Conservation (phyloP, 768 basidiomycete species). For the Leccinum olivaceopallidum region DNA sequence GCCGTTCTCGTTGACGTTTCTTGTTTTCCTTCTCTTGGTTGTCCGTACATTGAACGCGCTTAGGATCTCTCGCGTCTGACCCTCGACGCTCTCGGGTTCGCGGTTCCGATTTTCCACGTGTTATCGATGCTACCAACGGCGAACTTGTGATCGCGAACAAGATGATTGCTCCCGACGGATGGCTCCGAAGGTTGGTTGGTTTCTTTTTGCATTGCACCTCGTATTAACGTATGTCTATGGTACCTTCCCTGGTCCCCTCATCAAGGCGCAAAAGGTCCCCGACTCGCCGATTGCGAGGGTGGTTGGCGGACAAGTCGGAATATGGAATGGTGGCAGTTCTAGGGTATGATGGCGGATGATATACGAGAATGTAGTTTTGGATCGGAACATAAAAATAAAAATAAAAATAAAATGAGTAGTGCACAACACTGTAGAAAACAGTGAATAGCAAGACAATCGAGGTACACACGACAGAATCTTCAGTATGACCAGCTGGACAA, state of each 20-base stretch:
- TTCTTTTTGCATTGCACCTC: neutral
- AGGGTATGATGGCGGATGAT: neutral
- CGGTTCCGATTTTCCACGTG: conserved; percentile 1
- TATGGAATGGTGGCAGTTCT: neutral
- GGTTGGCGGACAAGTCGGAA: neutral
- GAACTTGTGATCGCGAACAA: conserved; percentile 43
- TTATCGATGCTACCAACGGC: conserved; percentile 28
- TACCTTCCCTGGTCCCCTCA: conserved; percentile 49
- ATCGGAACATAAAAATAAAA: neutral
- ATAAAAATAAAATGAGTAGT: neutral
- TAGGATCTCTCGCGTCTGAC: conserved; percentile 14
- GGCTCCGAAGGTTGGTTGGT: conserved; percentile 35
- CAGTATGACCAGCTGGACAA: conserved; percentile 5
- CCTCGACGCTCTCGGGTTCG: conserved; percentile 2
- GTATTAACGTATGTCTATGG: conserved; percentile 22
- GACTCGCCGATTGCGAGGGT: neutral
- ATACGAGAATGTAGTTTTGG: neutral
- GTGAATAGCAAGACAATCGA: conserved; percentile 1
- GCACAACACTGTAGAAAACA: neutral
- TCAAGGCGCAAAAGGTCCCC: conserved; percentile 42
- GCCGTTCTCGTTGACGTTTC: conserved; percentile 10
- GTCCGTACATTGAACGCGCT: conserved; percentile 15
- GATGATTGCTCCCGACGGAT: conserved; percentile 52
- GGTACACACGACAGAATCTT: neutral
- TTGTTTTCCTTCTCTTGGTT: conserved; percentile 16